A percentile compares a stretch with the other conserved stretches of the same genome.
Conservation (phyloP, 192 early-diverging fungal species). For the Pilaira anomala region DNA sequence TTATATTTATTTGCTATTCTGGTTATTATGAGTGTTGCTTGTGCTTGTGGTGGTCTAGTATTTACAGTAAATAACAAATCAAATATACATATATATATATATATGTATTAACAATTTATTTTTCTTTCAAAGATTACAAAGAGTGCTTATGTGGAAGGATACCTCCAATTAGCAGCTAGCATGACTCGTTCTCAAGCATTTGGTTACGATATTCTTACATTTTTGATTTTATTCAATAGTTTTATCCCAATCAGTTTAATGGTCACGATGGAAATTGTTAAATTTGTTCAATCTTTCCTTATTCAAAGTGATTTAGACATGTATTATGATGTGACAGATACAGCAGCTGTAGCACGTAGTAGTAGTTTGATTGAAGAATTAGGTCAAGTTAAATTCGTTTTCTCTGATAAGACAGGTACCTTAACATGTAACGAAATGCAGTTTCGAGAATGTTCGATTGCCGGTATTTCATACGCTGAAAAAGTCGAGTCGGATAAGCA, state of each 20-base stretch:
- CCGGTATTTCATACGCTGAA: constrained; percentile 87
- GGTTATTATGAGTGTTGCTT: constrained; percentile 77
- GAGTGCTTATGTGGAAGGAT: constrained; percentile 5
- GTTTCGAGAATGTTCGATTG: constrained; percentile 87
- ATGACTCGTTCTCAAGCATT: constrained; percentile 49
- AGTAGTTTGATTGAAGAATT: constrained; percentile 95
- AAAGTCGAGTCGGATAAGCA: constrained; percentile 87
- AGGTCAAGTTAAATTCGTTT: constrained; percentile 92
- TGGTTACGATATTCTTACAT: constrained; percentile 90
- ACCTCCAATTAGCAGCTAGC: not conserved
- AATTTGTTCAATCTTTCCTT: constrained; percentile 83
- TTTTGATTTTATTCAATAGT: constrained; percentile 98
- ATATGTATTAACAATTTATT: not conserved
- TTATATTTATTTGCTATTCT: constrained; percentile 89
- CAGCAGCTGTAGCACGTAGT: constrained; percentile 88
- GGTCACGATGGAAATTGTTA: constrained; percentile 98
- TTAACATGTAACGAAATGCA: constrained; percentile 89
- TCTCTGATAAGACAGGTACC: constrained; percentile 94
- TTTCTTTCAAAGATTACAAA: constrained; percentile 16
- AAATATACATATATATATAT: not conserved
- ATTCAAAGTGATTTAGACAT: constrained; percentile 95
- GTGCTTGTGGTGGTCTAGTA: constrained; percentile 79
- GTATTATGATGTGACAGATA: constrained; percentile 92
- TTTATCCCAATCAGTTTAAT: constrained; percentile 98
- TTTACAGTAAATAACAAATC: constrained; percentile 39